Percentiles rank a stretch among this genome's conserved stretches.
These are phyloP conservation scores for Pseudopyricularia cyperi DNA, from an alignment of 2,329 filamentous ascomycete genomes.

Conservation along the genomic window DNA sequence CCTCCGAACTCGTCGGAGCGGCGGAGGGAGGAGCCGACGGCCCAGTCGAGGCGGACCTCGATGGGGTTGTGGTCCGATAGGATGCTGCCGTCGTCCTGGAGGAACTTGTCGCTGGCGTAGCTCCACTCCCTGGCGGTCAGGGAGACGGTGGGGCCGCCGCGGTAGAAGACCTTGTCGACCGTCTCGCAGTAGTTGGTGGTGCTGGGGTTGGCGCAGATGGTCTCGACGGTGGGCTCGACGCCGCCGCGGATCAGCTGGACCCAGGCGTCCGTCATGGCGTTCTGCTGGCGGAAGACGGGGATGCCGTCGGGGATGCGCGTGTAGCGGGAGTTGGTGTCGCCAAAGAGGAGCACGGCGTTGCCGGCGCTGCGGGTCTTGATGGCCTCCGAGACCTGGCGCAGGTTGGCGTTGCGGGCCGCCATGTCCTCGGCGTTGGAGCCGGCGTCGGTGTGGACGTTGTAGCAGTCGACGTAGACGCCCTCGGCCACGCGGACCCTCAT, in stretches of 20 bases:
- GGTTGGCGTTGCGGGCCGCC: slow-evolving; percentile 41
- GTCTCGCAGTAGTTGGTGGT: slow-evolving; percentile 44
- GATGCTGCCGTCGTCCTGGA: slow-evolving; percentile 40
- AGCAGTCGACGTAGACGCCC: slow-evolving; percentile 46
- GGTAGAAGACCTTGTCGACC: slow-evolving; percentile 55
- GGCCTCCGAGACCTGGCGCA: slow-evolving; percentile 45
- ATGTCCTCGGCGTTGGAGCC: slow-evolving; percentile 37
- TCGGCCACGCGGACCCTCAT: slow-evolving; percentile 43
- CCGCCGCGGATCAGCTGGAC: slow-evolving; percentile 38
- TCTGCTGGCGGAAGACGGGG: slow-evolving; percentile 31
- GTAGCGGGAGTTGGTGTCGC: slow-evolving; percentile 55
- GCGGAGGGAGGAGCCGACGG: slow-evolving; percentile 20
- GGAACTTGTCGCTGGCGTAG: slow-evolving; percentile 43
- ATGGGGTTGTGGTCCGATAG: slow-evolving; percentile 55
- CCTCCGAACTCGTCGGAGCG: slow-evolving; percentile 35
- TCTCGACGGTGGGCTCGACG: slow-evolving; percentile 27
- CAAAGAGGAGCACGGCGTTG: slow-evolving; percentile 50
- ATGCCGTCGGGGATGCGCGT: slow-evolving; percentile 41
- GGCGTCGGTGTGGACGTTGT: slow-evolving; percentile 56
- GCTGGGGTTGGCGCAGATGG: slow-evolving; percentile 45
- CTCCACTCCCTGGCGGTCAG: slow-evolving; percentile 35
- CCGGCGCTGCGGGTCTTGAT: slow-evolving; percentile 41
- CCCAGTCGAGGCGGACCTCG: slow-evolving; percentile 38
- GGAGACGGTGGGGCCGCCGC: slow-evolving; percentile 30
- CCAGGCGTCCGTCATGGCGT: slow-evolving; percentile 45